Conservation (phyloP, 805 yeast genomes). For the Saturnispora dispora region DNA sequence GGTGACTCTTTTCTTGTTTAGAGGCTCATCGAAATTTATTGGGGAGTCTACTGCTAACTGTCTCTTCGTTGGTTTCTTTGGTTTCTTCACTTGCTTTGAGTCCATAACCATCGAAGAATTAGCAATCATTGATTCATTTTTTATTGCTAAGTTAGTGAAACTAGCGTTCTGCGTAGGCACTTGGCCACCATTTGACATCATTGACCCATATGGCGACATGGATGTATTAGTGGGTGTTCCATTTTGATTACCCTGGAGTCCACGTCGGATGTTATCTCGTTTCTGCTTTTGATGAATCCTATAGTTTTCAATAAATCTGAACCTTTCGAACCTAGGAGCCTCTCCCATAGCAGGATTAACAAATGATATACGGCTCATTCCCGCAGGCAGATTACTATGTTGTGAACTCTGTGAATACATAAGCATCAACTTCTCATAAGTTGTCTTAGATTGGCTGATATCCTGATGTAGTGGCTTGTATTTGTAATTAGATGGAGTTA, state of each 20-base stretch:
- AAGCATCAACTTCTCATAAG: constrained; percentile 86
- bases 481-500: constrained; percentile 21
- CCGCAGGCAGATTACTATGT: constrained; percentile 29
- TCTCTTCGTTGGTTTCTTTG: constrained; percentile 27
- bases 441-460: constrained; percentile 64
- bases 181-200: constrained; percentile 1
- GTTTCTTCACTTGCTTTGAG: constrained; percentile 16
- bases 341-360: constrained; percentile 12
- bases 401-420: constrained; percentile 43
- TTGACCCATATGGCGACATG: not conserved
- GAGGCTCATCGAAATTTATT: constrained; percentile 1
- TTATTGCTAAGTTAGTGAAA: not conserved
- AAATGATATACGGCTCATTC: constrained; percentile 25
- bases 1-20: not conserved
- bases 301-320: constrained; percentile 82
- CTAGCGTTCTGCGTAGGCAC: not conserved
- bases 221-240: not conserved
- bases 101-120: constrained; percentile 11
- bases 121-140: constrained; percentile 22
- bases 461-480: constrained; percentile 51
- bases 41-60: constrained; percentile 19
- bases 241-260: constrained; percentile 5
- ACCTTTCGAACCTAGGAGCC: constrained; percentile 50
- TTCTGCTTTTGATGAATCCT: constrained; percentile 26
- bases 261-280: constrained; percentile 7